Base-by-base conservation (phyloP, 2,329 filamentous ascomycete species). In the Elsinoe ampelina region DNA sequence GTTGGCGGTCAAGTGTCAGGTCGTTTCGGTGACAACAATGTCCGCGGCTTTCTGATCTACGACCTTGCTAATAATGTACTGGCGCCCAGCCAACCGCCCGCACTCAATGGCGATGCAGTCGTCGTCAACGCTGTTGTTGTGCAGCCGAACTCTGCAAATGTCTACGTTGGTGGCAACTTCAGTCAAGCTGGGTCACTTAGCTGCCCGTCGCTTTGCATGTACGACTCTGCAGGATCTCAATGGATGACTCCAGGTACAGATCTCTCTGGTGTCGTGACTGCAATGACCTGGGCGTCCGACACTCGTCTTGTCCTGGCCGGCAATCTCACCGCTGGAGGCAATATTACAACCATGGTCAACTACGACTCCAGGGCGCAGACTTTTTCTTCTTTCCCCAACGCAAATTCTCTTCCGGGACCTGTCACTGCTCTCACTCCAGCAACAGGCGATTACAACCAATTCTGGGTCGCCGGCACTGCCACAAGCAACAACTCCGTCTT, bases 111-210 rank as follows among this genome's bases (percentile, higher is more conserved):
- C 12, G 75, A 77, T 5, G 80, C 83, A 60, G 82, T 84, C 22
- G 81, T 82, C 2, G 90, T 97, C 41, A 86, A 89, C 58, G 77
- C 87, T 26, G 89, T 98, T 63, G 80, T 82, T 10, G 77, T 84
- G 7, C 85, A 85, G 57, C 87, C 88, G 0, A 80, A 80, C 56
- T 83, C 83, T 15, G 77, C 79, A 1, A 83, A 93, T 52, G 77
- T 98, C 11, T 98, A 87, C 66, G 86, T 98, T 32, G 92, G 86
- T 36, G 93, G 93, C 32, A 82, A 80, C 8, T 98, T 97, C 66
- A 76, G 82, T n/a, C 82, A 80, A 32, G 93, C 90, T 15, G 93
- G 93, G 26, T 85, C 86, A 3, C 79, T 97, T 30, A 84, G 82
- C 41, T 98, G 93, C 68, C 83, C 86, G 2, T 84, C 82, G 47